Evolutionary conservation across 805 yeast species (phyloP), one percentile per base, ranked within the genome.

Genomic region (Candida khao-thaluensis): DNA sequence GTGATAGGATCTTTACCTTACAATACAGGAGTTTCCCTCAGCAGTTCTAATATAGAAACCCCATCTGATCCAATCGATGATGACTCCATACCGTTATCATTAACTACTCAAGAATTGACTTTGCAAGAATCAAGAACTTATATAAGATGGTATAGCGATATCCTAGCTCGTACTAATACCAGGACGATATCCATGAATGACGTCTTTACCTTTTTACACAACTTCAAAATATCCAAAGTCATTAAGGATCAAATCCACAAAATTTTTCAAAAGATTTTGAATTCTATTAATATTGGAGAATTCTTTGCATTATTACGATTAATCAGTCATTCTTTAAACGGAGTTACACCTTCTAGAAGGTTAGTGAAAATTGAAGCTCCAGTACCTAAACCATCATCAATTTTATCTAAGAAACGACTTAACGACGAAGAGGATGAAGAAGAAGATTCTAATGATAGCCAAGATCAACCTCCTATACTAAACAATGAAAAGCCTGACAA

Each of bases 111-210:
- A 33, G 87, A 87, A 42, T 71, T 91, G 32, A 76, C 95, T 0
- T 72, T 73, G 14, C 85, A 83, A 41, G 99, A 91, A 60, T 76
- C 80, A 9, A 79, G 82, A 52, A 85, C 96, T 1, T 91, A 91
- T 60, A 76, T 91, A 50, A 71, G 96, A 48, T 91, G 99, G 99
- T 91, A 90, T 59, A 83, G 88, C 49, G 90, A 87, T 53, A 78
- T 91, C 22, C 74, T 85, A 25, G 72, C 85, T 31, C 75, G 90
- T 38, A 83, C 84, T 46, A 80, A 81, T 26, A 73, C 81, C 30
- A 72, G 81, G 44, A 64, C 85, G 22, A 79, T 91, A 6, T 71
- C 81, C 3, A 64, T 91, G 45, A 74, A 71, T 8, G 98, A 93
- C 57, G 85, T 87, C n/a, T 80, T 85, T 60, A 66, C 67, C 33